A percentile compares a stretch with the other conserved stretches of the same genome.
Conservation (phyloP, 2,329 filamentous ascomycete species). For the Fusarium sp. region DNA sequence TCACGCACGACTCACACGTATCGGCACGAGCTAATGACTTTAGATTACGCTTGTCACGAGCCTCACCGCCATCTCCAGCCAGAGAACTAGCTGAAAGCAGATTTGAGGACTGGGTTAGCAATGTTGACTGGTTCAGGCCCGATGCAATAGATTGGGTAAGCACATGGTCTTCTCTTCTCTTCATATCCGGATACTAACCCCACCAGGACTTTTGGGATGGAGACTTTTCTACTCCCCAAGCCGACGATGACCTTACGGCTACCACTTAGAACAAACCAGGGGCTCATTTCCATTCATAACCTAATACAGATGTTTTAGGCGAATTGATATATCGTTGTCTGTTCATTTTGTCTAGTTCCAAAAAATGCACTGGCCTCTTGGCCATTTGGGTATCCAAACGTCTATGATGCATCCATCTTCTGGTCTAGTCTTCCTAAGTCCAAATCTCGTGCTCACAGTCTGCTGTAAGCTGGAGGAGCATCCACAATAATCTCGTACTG, state of each 20-base stretch:
- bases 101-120: slow-evolving; percentile 28
- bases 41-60: slow-evolving; percentile 12
- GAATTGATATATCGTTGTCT: background rate
- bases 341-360: background rate
- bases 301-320: background rate
- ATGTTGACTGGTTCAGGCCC: slow-evolving; percentile 30
- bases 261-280: background rate
- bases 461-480: background rate
- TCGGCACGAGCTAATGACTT: background rate
- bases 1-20: background rate
- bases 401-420: background rate
- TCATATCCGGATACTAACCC: background rate
- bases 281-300: background rate
- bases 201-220: slow-evolving; percentile 20
- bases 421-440: background rate
- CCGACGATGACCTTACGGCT: background rate
- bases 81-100: slow-evolving; percentile 8
- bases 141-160: slow-evolving; percentile 29
- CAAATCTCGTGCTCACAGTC: background rate
- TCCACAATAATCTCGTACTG: background rate
- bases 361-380: background rate
- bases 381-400: background rate
- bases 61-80: background rate
- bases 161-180: background rate
- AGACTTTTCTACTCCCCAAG: slow-evolving; percentile 7